Conservation (phyloP, 2,329 filamentous ascomycete species). For the Epichloe aotearoae region DNA sequence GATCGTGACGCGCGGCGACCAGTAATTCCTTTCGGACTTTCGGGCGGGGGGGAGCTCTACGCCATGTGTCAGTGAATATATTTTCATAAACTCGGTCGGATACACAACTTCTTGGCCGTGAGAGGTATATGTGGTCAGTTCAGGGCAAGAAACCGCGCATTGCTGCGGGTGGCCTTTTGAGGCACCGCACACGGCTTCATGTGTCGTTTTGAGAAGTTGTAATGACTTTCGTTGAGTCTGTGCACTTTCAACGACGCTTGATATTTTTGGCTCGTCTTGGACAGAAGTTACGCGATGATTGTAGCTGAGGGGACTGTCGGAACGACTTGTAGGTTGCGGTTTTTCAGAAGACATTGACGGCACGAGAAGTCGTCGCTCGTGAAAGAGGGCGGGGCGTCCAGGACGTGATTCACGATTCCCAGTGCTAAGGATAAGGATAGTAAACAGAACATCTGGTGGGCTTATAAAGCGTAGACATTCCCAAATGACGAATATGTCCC, state of each 20-base stretch:
- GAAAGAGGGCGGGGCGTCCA: not conserved
- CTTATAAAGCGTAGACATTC: not conserved
- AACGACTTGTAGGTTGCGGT: not conserved
- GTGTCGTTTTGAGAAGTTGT: not conserved
- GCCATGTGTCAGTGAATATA: not conserved
- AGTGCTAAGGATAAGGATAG: not conserved
- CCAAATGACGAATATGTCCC: not conserved
- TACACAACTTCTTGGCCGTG: not conserved
- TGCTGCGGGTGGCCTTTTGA: not conserved
- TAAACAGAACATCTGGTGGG: not conserved
- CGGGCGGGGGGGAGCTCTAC: not conserved
- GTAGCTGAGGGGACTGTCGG: not conserved
- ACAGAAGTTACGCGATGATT: not conserved
- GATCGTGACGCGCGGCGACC: slow-evolving; percentile 3
- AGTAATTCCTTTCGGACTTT: not conserved
- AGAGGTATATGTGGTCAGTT: not conserved
- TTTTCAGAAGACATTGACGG: not conserved
- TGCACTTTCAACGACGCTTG: not conserved
- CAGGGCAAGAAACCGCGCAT: slow-evolving; percentile 6
- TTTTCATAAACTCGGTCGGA: not conserved
- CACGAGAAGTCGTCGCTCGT: not conserved
- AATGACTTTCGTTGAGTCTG: not conserved
- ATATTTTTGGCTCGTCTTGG: not conserved
- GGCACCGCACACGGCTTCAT: not conserved
- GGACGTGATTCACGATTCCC: not conserved